Evolutionary conservation across 1,139 yeast species (phyloP).

Genomic region (Protomyces gravidus): DNA sequence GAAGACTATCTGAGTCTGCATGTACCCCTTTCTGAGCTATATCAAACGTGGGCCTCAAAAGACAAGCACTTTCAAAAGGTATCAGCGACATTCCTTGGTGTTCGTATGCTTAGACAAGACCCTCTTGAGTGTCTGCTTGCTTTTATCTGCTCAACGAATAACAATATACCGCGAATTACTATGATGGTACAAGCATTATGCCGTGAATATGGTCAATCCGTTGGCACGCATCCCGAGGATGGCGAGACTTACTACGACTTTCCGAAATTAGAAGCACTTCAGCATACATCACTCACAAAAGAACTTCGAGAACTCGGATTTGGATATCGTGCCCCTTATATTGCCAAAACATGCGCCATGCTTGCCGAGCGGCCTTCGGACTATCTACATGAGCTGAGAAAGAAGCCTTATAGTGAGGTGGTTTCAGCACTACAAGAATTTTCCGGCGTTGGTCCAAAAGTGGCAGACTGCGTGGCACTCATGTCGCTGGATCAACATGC

Average conservation of each 20-base stretch:
- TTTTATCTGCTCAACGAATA: slow-evolving; percentile 92
- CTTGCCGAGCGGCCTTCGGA: slow-evolving; percentile 38
- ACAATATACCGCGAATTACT: slow-evolving; percentile 87
- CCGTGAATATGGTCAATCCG: slow-evolving; percentile 60
- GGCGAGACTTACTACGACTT: slow-evolving; percentile 65
- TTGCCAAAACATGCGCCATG: slow-evolving; percentile 68
- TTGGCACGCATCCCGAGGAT: slow-evolving; percentile 48
- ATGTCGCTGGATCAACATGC: slow-evolving; percentile 40
- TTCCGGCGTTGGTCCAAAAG: slow-evolving; percentile 95
- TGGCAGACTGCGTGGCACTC: slow-evolving; percentile 74
- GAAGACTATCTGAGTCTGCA: slow-evolving; percentile 67
- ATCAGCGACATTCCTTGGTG: slow-evolving; percentile 54
- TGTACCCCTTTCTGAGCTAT: slow-evolving; percentile 52
- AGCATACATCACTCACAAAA: slow-evolving; percentile 46
- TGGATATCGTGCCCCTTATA: slow-evolving; percentile 90
- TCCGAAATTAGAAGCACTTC: slow-evolving; percentile 58
- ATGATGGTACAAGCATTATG: slow-evolving; percentile 81
- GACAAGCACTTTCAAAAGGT: slow-evolving; percentile 50
- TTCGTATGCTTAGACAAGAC: slow-evolving; percentile 80
- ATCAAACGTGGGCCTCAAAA: slow-evolving; percentile 56
- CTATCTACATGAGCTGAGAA: slow-evolving; percentile 44
- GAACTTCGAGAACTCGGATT: slow-evolving; percentile 61
- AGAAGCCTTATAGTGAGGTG: slow-evolving; percentile 52
- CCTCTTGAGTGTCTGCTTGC: slow-evolving; percentile 94
- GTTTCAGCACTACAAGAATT: slow-evolving; percentile 63